phyloP scores from a whole-genome alignment of 768 basidiomycete species.

The Auricularia heimuer region DNA sequence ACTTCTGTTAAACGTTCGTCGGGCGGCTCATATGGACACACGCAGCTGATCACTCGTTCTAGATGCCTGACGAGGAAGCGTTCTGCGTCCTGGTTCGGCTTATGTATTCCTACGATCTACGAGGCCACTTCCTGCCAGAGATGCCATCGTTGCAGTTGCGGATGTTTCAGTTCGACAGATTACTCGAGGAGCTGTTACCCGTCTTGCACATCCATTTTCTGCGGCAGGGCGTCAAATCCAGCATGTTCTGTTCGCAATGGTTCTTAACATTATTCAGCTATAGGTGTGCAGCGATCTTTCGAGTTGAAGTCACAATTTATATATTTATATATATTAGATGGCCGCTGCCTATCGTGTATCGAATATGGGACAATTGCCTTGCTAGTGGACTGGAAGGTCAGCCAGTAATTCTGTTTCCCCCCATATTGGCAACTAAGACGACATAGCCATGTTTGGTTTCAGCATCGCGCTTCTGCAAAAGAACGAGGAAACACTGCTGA shows the following conservation, averaged over 20 bases:
- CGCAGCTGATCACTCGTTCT: background rate
- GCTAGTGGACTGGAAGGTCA: conserved; percentile 81
- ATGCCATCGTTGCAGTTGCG: conserved; percentile 97
- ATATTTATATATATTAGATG: conserved; percentile 50
- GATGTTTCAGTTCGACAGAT: conserved; percentile 82
- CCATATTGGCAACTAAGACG: too few species aligned
- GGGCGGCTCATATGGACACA: background rate
- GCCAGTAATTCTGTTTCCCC: background rate
- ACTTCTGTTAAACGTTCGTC: conserved; percentile 74
- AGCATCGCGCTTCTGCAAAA: conserved; percentile 77
- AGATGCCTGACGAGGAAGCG: conserved; percentile 99
- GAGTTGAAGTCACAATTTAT: background rate
- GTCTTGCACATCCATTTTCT: conserved; percentile 89
- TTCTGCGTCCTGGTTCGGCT: conserved; percentile 90
- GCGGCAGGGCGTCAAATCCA: conserved; percentile 90
- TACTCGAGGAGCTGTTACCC: conserved; percentile 87
- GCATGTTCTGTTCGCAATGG: conserved; percentile 99
- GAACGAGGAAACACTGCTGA: conserved; percentile 71
- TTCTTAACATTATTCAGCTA: conserved; percentile 96
- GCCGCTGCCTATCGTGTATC: conserved; percentile 86
- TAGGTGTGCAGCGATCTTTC: conserved; percentile 38
- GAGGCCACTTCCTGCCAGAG: conserved; percentile 96
- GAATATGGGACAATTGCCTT: conserved; percentile 93
- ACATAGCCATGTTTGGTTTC: conserved; percentile 83
- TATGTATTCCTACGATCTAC: conserved; percentile 93